phyloP scores from a whole-genome alignment of 2,329 filamentous ascomycete species.

The Ophiostoma angusticollis region DNA sequence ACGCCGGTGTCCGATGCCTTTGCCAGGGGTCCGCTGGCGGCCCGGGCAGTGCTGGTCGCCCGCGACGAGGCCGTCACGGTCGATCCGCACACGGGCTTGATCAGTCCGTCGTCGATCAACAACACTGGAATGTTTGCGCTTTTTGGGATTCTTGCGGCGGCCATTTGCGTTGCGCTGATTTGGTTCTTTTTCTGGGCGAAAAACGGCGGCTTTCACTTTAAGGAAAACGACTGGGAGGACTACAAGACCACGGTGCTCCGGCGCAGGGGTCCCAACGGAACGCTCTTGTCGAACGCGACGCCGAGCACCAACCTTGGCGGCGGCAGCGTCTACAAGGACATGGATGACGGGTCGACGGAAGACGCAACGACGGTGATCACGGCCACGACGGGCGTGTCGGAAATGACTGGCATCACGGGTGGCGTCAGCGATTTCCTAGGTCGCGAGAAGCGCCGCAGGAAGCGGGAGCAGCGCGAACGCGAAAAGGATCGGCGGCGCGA shows the following conservation, averaged over 20 bases:
- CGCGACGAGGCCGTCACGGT: slow-evolving; percentile 24
- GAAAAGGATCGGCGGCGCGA: slow-evolving; percentile 28
- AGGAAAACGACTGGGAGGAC: slow-evolving; percentile 85
- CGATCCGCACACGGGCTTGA: slow-evolving; percentile 34
- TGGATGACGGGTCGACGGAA: slow-evolving; percentile 34
- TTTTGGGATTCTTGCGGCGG: slow-evolving; percentile 71
- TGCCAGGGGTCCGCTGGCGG: slow-evolving; percentile 30
- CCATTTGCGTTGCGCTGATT: slow-evolving; percentile 60
- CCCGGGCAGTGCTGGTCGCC: slow-evolving; percentile 28
- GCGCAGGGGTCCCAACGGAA: slow-evolving; percentile 79
- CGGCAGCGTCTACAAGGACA: slow-evolving; percentile 69
- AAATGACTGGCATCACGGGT: slow-evolving; percentile 42
- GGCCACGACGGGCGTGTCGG: slow-evolving; percentile 12
- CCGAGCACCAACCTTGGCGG: slow-evolving; percentile 75
- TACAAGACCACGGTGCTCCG: slow-evolving; percentile 93
- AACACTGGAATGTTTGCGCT: slow-evolving; percentile 68
- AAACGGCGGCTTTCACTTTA: slow-evolving; percentile 87
- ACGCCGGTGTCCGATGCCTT: slow-evolving; percentile 16
- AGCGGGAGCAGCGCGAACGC: slow-evolving; percentile 41
- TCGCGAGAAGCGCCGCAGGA: slow-evolving; percentile 39
- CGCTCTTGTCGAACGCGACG: slow-evolving; percentile 70
- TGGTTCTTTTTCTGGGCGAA: slow-evolving; percentile 99
- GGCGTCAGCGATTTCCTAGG: slow-evolving; percentile 43
- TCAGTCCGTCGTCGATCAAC: slow-evolving; percentile 44
- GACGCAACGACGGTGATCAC: slow-evolving; percentile 27